These are phyloP conservation scores for Phycomyces blakesleeanus DNA, from an alignment of 192 early-diverging fungal genomes.

Conservation along the genomic window DNA sequence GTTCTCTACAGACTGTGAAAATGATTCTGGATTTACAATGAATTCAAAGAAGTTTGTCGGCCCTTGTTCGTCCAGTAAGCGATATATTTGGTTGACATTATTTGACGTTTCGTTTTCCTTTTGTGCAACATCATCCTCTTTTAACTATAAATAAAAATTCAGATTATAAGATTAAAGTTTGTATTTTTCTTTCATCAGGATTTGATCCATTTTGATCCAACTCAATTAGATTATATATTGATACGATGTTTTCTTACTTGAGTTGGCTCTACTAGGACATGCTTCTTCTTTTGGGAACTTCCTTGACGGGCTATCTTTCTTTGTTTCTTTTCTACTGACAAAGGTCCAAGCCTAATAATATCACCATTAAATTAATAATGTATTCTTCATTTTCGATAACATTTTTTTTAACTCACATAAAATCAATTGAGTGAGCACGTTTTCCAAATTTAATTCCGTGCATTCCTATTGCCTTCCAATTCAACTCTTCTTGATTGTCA, in stretches of 20 bases:
- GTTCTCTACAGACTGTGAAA: conserved; percentile 93
- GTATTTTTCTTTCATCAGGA: background rate
- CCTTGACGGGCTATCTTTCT: conserved; percentile 24
- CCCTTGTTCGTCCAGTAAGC: conserved; percentile 51
- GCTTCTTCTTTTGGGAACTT: conserved; percentile 44
- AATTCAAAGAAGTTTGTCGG: conserved; percentile 80
- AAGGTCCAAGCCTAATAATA: conserved; percentile 61
- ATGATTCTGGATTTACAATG: conserved; percentile 85
- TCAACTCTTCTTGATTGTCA: conserved; percentile 30
- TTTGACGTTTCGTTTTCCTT: conserved; percentile 87
- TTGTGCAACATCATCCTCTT: conserved; percentile 67
- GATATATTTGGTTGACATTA: conserved; percentile 68
- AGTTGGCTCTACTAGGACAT: conserved; percentile 40
- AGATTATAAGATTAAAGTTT: background rate
- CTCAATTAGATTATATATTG: no score
- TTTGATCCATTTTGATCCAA: no score
- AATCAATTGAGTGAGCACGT: conserved; percentile 66
- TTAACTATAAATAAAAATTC: conserved; percentile 28
- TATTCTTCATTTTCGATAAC: no score
- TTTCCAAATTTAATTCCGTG: conserved; percentile 49
- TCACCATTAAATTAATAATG: no score
- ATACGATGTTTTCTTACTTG: conserved; percentile 41
- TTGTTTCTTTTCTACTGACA: conserved; percentile 59
- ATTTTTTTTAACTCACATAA: conserved; percentile 80
- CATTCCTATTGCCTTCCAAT: conserved; percentile 63